Conservation (phyloP, 306 rosid species). For the Vigna mungo region DNA sequence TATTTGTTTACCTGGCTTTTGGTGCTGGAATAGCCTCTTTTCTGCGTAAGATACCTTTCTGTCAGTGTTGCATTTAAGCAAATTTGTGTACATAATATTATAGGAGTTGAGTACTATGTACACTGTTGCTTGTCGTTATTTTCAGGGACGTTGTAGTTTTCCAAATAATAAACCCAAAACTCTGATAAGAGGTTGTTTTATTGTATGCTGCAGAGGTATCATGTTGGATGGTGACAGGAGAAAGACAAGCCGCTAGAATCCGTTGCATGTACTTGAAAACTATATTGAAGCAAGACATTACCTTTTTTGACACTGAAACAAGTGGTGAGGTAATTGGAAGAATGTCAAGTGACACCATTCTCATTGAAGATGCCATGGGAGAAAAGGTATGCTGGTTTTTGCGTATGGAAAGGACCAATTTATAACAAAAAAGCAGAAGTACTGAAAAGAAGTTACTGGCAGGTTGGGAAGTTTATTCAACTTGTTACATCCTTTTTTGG, state of each 20-base stretch:
- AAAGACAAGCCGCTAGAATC: constrained; percentile 83
- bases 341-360: constrained; percentile 94
- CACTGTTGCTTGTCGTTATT: not conserved
- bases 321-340: constrained; percentile 88
- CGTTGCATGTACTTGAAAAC: constrained; percentile 82
- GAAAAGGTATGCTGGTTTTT: constrained; percentile 62
- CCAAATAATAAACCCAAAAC: not conserved
- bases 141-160: not conserved
- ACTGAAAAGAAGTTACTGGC: constrained; percentile 30
- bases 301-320: constrained; percentile 78
- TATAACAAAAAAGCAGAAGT: not conserved
- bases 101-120: not conserved
- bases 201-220: constrained; percentile 69
- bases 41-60: constrained; percentile 66
- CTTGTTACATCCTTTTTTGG: constrained; percentile 70
- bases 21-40: constrained; percentile 68
- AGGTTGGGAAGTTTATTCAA: constrained; percentile 93
- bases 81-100: not conserved
- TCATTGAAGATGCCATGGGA: constrained; percentile 94
- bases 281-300: constrained; percentile 82
- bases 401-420: not conserved
- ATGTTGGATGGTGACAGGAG: constrained; percentile 93
- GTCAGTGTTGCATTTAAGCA: not conserved
- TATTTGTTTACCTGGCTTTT: constrained; percentile 74
- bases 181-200: constrained; percentile 13